phyloP scores from a whole-genome alignment of 208 protist genomes.

The Porcisia hertigi region DNA sequence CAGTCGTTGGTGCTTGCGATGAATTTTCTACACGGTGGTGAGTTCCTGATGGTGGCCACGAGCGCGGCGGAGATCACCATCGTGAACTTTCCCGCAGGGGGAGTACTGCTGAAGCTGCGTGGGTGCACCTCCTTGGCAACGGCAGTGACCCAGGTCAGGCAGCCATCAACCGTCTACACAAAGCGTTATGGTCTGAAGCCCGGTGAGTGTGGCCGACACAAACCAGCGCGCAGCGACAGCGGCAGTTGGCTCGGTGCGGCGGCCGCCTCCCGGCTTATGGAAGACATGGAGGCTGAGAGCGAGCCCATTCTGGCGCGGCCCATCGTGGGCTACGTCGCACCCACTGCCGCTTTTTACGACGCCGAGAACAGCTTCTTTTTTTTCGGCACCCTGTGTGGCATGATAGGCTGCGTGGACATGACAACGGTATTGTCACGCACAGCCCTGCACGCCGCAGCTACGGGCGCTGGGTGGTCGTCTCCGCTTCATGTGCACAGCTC shows the following conservation, averaged over 20 bases:
- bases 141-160: conserved; percentile 52
- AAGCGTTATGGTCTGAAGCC: conserved; percentile 75
- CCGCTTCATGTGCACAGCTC: conserved; percentile 46
- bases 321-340: conserved; percentile 70
- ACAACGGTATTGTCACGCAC: conserved; percentile 49
- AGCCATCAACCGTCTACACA: conserved; percentile 51
- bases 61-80: conserved; percentile 85
- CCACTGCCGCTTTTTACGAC: conserved; percentile 69
- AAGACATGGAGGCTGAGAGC: conserved; percentile 37
- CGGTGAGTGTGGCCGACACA: conserved; percentile 73
- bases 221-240: conserved; percentile 34
- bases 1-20: conserved; percentile 74
- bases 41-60: conserved; percentile 78
- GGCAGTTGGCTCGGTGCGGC: conserved; percentile 38
- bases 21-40: conserved; percentile 67
- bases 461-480: conserved; percentile 23
- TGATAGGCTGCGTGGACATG: conserved; percentile 72
- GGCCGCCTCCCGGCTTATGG: conserved; percentile 43
- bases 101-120: conserved; percentile 75
- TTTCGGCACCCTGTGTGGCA: conserved; percentile 76
- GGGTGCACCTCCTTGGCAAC: conserved; percentile 70
- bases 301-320: conserved; percentile 51
- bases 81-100: conserved; percentile 60
- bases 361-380: conserved; percentile 43
- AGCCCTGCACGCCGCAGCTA: conserved; percentile 46